Evolutionary conservation across 1,284 basidiomycete genomes (phyloP), one percentile per base, ranked within the genome.

Genomic region (Stygiomarasmius scandens): DNA sequence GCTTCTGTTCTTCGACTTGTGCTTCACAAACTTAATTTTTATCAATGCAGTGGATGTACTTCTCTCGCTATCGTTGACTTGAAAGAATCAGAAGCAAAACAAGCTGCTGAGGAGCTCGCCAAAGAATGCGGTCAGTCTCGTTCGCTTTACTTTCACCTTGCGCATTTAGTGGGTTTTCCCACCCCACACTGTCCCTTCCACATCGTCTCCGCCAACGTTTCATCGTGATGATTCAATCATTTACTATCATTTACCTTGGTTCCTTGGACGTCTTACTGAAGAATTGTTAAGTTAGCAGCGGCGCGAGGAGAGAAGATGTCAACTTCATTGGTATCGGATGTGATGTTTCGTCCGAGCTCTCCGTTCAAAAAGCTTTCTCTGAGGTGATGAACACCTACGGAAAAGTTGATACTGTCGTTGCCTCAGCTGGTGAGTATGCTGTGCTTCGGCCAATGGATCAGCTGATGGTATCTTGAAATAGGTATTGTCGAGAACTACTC

Each of bases 401-500:
- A n/a, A 82, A 86, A 43, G 77, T 98, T 32, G 93, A 98, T 70
- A 84, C 83, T 22, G 87, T 92, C 56, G 93, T 96, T 60, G 93
- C 94, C 16, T 93, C 92, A 56, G 95, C 95, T 49, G 95, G 92
- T 89, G 69, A 62, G 80, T 76, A 56, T 51, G 51, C 20, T 56
- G 36, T 44, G 24, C 24, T 36, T 27, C 22, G 23, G 20, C 45
- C 9, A 41, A 11, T 3, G 29, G 38, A 10, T 34, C 25, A 22
- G 3, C 45, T 50, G 34, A 48, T 38, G 25, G 53, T 47, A 25
- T 12, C 46, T 16, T 24, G 47, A 34, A 29, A 49, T 66, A 87
- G 92, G 94, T 59, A 94, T 95, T 63, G 89, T 94, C 65, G 93
- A 97, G 74, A 97, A 97, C 79, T 94, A 90, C 75, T 80, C 92